phyloP scores from a whole-genome alignment of 176 grass and related monocot species.

The Miscanthus lutarioriparius region DNA sequence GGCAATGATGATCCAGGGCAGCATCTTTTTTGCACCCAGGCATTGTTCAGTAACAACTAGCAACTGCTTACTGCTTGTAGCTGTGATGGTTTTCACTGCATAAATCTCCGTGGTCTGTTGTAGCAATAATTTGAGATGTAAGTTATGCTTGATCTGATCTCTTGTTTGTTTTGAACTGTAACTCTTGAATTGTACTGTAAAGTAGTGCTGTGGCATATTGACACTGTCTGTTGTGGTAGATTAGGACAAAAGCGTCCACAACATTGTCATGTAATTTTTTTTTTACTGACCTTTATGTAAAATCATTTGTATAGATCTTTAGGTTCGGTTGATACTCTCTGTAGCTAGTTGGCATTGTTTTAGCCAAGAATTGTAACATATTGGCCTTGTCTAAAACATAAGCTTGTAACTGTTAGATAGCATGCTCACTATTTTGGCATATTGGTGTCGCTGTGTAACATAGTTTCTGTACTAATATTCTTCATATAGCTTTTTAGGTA shows the following conservation, averaged over 20 bases:
- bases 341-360: slow-evolving; percentile 31
- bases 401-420: slow-evolving; percentile 15
- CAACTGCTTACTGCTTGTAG: slow-evolving; percentile 43
- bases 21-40: slow-evolving; percentile 26
- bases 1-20: slow-evolving; percentile 41
- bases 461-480: slow-evolving; percentile 9
- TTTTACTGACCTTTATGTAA: background rate
- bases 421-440: background rate
- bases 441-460: slow-evolving; percentile 22
- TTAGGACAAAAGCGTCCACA: background rate
- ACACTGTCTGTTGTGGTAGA: background rate
- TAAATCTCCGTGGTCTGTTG: slow-evolving; percentile 35
- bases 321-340: slow-evolving; percentile 14
- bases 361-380: slow-evolving; percentile 39
- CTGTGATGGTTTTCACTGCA: slow-evolving; percentile 47
- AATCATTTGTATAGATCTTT: background rate
- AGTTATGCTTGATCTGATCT: slow-evolving; percentile 48
- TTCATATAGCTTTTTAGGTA: slow-evolving; percentile 20
- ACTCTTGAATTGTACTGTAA: slow-evolving; percentile 33
- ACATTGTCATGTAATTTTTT: background rate
- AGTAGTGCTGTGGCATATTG: background rate
- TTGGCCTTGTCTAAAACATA: background rate
- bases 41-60: slow-evolving; percentile 39
- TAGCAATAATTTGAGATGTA: slow-evolving; percentile 54
- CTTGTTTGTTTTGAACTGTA: slow-evolving; percentile 40